Evolutionary conservation across 805 yeast species (phyloP).

Genomic region (Metschnikowia aberdeeniae): DNA sequence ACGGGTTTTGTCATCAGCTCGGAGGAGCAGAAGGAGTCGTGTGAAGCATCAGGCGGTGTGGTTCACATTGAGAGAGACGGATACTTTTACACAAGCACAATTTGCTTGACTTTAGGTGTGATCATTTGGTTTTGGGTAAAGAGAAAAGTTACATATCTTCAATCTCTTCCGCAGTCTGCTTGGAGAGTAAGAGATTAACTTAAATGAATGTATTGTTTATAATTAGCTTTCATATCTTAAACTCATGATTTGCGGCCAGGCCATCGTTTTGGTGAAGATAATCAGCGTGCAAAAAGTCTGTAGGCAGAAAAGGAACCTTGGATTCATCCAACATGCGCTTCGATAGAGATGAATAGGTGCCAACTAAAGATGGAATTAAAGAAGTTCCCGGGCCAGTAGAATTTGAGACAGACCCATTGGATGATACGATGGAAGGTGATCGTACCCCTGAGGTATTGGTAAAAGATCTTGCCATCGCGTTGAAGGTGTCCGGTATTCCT

Average conservation of each 20-base stretch:
- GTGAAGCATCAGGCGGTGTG: slow-evolving; percentile 52
- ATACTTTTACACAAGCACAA: slow-evolving; percentile 68
- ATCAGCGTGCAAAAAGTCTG: slow-evolving; percentile 37
- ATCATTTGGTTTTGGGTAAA: slow-evolving; percentile 65
- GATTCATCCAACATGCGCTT: slow-evolving; percentile 33
- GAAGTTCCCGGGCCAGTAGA: slow-evolving; percentile 22
- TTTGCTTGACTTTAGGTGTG: slow-evolving; percentile 69
- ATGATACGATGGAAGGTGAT: slow-evolving; percentile 11
- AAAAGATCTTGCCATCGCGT: slow-evolving; percentile 17
- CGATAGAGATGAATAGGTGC: slow-evolving; percentile 34
- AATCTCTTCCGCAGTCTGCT: slow-evolving; percentile 64
- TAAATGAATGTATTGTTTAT: neutral
- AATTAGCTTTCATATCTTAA: neutral
- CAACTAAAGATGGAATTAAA: slow-evolving; percentile 39
- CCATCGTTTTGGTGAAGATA: slow-evolving; percentile 15
- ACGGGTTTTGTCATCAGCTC: slow-evolving; percentile 5
- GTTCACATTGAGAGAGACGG: slow-evolving; percentile 67
- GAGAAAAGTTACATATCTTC: slow-evolving; percentile 58
- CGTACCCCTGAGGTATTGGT: slow-evolving; percentile 10
- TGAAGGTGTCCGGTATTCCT: slow-evolving; percentile 19
- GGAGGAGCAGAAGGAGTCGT: slow-evolving; percentile 44
- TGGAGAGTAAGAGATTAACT: slow-evolving; percentile 56
- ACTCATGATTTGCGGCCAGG: slow-evolving; percentile 6
- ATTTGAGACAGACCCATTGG: slow-evolving; percentile 5
- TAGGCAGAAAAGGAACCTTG: slow-evolving; percentile 40